These are phyloP conservation scores for Xylariaceae sp. DNA, from an alignment of 2,329 filamentous ascomycete genomes.

Conservation along the genomic window DNA sequence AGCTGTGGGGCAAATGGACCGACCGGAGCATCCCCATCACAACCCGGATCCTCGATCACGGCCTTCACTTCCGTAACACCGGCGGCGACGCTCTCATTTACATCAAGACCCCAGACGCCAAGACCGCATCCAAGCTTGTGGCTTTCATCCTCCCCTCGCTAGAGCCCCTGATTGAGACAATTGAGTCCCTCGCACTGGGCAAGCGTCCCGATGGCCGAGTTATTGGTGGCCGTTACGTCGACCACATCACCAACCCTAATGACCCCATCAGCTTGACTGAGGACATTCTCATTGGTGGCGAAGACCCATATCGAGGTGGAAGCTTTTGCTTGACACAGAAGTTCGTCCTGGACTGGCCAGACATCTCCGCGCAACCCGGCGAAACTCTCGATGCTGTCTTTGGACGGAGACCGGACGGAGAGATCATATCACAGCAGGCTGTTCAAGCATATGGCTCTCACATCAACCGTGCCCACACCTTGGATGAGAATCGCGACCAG, in stretches of 20 bases:
- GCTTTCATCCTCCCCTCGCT: conserved; percentile 4
- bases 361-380: conserved; percentile 13
- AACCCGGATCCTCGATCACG: conserved; percentile 9
- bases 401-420: conserved; percentile 14
- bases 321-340: conserved; percentile 17
- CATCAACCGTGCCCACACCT: conserved; percentile 13
- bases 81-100: conserved; percentile 14
- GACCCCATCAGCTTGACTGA: conserved; percentile 17
- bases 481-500: conserved; percentile 16
- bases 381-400: conserved; percentile 12
- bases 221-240: conserved; percentile 17
- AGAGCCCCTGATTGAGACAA: not conserved
- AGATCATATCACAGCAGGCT: conserved; percentile 16
- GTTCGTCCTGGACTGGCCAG: conserved; percentile 14
- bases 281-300: conserved; percentile 10
- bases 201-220: conserved; percentile 15
- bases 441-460: conserved; percentile 7
- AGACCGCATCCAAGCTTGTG: conserved; percentile 3
- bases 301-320: conserved; percentile 5
- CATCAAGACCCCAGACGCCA: conserved; percentile 8
- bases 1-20: conserved; percentile 11
- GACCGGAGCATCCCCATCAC: conserved; percentile 9
- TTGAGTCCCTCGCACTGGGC: conserved; percentile 6
- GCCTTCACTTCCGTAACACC: conserved; percentile 13
- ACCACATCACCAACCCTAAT: conserved; percentile 18